Evolutionary conservation across 2,329 filamentous ascomycete species (phyloP), one percentile per base, ranked within the genome.

Genomic region (Sporothrix euskadiensis): DNA sequence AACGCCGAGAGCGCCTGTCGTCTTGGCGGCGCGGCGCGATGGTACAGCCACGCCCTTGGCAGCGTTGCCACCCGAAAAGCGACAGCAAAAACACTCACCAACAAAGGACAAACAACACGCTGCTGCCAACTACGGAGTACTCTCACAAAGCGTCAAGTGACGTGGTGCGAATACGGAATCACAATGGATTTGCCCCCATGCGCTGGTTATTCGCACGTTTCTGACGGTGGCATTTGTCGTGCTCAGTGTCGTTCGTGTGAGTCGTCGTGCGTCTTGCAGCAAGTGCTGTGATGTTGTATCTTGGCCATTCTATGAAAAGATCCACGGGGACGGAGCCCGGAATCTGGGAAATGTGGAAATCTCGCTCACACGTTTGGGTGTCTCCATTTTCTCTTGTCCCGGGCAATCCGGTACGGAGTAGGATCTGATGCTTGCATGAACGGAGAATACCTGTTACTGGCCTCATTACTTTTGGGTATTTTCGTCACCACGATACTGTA

Each of bases 1-100:
- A 69, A 69, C 47, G 66, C 66, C 66, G 47, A 69, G 66, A 71
- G 54, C 35, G 35, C 52, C 52, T 52, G 69, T 66, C 41, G 61
- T 66, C 61, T 66, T 65, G 59, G 61, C 61, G 61, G 61, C 61
- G 61, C 61, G 39, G 61, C 61, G 22, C n/a, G 39, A 30, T 22
- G 14, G 61, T 66, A 66, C 61, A 66, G 61, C 61, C 61, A 41
- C 52, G 54, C 35, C 54, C 69, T 71, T 71, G 69, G 68, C 69
- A 52, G 52, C 39, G 22, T 52, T 35, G 68, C 68, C 47, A 70
- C 47, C 41, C 47, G 32, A 12, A 26, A 19, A 44, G 69, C 52
- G 32, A 71, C 41, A 39, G 22, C 7, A n/a, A 19, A 66, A 30
- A 30, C 26, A 26, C 26, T 26, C 26, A 26, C 26, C 26, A 47